phyloP scores from a whole-genome alignment of 176 grass and related monocot species.

The Oryza officinalis region DNA sequence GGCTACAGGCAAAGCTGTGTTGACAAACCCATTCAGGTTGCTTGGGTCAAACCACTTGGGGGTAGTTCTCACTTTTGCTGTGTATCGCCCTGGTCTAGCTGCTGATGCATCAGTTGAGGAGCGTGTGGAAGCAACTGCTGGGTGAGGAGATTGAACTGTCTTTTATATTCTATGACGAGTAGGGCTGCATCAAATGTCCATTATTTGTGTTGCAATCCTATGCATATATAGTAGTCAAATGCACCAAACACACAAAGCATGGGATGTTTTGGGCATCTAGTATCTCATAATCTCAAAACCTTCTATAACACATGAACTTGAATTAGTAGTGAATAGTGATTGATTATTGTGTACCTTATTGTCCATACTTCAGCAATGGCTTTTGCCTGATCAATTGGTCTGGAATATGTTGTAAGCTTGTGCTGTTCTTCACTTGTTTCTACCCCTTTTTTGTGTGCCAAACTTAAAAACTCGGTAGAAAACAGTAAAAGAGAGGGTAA shows the following conservation, averaged over 20 bases:
- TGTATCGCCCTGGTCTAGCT: constrained; percentile 69
- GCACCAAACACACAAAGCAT: neutral
- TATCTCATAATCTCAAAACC: neutral
- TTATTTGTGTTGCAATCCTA: neutral
- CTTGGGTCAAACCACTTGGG: constrained; percentile 92
- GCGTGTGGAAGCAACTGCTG: constrained; percentile 81
- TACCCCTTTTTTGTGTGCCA: too few species aligned
- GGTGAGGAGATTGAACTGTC: constrained; percentile 54
- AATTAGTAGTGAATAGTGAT: constrained; percentile 2
- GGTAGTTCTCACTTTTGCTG: constrained; percentile 95
- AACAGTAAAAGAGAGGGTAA: too few species aligned
- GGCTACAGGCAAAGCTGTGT: constrained; percentile 86
- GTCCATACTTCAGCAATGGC: neutral
- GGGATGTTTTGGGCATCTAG: neutral
- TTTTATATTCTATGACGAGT: neutral
- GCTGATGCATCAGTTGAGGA: constrained; percentile 73
- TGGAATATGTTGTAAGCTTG: neutral
- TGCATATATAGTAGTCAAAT: neutral
- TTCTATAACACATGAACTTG: neutral
- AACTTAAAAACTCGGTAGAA: too few species aligned
- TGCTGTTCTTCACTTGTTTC: too few species aligned
- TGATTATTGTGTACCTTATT: neutral
- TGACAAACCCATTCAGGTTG: constrained; percentile 88
- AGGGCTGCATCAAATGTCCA: neutral
- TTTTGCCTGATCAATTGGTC: neutral